Conservation (phyloP, 2,329 filamentous ascomycete genomes). For the Scedosporium boydii region DNA sequence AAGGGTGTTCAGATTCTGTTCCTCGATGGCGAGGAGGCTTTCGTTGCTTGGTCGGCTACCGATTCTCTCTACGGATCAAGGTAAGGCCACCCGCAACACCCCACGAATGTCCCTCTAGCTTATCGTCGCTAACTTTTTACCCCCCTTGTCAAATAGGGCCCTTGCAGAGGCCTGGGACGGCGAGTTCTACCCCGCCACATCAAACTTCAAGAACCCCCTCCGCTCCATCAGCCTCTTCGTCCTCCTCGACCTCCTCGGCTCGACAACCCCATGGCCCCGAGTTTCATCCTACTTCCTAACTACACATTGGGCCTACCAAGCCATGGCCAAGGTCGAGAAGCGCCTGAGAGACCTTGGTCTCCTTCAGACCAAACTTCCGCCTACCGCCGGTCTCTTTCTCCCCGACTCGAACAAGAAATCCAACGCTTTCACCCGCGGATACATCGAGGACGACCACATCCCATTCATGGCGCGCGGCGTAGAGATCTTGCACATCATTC, state of each 20-base stretch:
- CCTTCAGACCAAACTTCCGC: slow-evolving; percentile 47
- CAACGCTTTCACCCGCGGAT: slow-evolving; percentile 32
- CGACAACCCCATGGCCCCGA: slow-evolving; percentile 41
- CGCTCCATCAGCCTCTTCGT: slow-evolving; percentile 80
- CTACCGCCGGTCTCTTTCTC: slow-evolving; percentile 46
- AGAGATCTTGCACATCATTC: slow-evolving; percentile 82
- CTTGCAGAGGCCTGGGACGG: slow-evolving; percentile 76
- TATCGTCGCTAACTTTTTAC: not conserved
- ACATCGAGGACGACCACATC: slow-evolving; percentile 77
- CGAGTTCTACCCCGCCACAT: slow-evolving; percentile 57
- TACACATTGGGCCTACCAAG: slow-evolving; percentile 87
- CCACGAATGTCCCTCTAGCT: not conserved
- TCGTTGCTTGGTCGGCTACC: slow-evolving; percentile 63
- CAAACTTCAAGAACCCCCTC: slow-evolving; percentile 66
- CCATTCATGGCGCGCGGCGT: slow-evolving; percentile 85
- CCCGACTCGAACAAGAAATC: slow-evolving; percentile 47
- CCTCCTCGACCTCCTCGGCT: slow-evolving; percentile 81
- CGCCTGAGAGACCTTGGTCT: slow-evolving; percentile 59
- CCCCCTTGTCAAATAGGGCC: slow-evolving; percentile 29
- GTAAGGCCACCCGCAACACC: slow-evolving; percentile 28
- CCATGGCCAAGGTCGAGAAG: slow-evolving; percentile 63
- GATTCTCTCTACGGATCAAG: slow-evolving; percentile 87
- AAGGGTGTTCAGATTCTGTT: slow-evolving; percentile 83
- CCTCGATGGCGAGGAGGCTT: slow-evolving; percentile 92
- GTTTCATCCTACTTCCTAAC: slow-evolving; percentile 82